Evolutionary conservation across 164 flowering plant species (phyloP).

Genomic region (Liquidambar formosana): DNA sequence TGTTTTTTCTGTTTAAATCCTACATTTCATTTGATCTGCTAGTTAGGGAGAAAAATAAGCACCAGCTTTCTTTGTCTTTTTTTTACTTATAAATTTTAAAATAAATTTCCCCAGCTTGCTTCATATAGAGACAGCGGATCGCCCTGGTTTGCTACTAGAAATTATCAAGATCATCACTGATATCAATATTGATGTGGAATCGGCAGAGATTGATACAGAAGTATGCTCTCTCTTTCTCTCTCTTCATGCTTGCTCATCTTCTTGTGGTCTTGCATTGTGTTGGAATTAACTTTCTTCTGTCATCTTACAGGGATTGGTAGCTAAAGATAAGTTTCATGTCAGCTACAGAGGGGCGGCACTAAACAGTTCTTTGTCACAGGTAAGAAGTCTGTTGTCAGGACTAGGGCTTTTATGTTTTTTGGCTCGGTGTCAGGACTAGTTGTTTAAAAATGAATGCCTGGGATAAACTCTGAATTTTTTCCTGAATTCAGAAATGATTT

Average conservation of each 20-base stretch:
- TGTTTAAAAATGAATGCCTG: no score
- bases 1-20: not conserved
- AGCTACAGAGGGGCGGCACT: constrained; percentile 84
- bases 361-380: constrained; percentile 78
- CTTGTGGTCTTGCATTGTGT: not conserved
- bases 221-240: constrained; percentile 33
- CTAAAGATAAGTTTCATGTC: constrained; percentile 88
- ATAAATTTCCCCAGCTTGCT: constrained; percentile 59
- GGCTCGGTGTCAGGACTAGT: no score
- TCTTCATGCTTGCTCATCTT: constrained; percentile 7
- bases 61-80: not conserved
- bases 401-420: no score
- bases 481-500: no score
- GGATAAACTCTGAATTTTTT: no score
- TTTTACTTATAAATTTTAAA: not conserved
- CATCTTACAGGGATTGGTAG: constrained; percentile 43
- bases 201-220: constrained; percentile 96
- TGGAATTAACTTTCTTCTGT: not conserved
- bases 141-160: constrained; percentile 84
- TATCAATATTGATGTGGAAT: constrained; percentile 78
- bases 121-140: constrained; percentile 91
- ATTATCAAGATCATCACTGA: constrained; percentile 78
- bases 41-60: not conserved
- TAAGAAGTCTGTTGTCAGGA: constrained; percentile 16
- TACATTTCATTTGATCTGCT: no score